Conservation (phyloP, 2,329 filamentous ascomycete genomes). For the Pestalotiopsis sp. region DNA sequence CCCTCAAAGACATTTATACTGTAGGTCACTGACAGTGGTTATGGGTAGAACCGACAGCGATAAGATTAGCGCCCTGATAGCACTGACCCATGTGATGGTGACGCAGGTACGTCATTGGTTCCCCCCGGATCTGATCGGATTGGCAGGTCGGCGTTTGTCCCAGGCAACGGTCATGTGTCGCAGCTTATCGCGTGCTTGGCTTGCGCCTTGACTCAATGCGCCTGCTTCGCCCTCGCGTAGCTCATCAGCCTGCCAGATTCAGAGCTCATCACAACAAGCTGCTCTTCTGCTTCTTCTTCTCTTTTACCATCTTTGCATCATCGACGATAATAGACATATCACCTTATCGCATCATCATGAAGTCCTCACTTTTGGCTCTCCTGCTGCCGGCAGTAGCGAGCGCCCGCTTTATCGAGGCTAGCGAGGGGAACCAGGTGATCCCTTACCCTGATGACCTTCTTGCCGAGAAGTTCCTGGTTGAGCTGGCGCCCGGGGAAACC, state of each 20-base stretch:
- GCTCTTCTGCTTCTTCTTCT: neutral
- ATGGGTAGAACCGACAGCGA: neutral
- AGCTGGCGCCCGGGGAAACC: slow-evolving; percentile 80
- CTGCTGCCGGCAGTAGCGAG: slow-evolving; percentile 53
- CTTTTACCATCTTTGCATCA: neutral
- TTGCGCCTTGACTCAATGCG: neutral
- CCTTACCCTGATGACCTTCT: slow-evolving; percentile 43
- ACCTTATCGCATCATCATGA: slow-evolving; percentile 25
- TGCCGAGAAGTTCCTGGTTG: slow-evolving; percentile 70
- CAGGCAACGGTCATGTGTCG: slow-evolving; percentile 12
- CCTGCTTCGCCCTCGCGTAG: neutral
- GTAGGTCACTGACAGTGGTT: neutral
- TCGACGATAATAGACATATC: neutral
- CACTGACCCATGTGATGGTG: neutral
- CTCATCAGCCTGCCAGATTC: neutral
- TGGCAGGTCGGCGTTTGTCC: neutral
- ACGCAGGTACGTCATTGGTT: slow-evolving; percentile 3
- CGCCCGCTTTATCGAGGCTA: slow-evolving; percentile 58
- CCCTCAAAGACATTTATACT: neutral
- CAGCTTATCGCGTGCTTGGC: slow-evolving; percentile 12
- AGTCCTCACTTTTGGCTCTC: slow-evolving; percentile 54
- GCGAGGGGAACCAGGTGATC: slow-evolving; percentile 52
- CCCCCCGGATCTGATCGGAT: neutral
- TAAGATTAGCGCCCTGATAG: neutral
- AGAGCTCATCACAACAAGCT: neutral